phyloP scores from a whole-genome alignment of 768 basidiomycete genomes.

The Ephemerocybe angulata region DNA sequence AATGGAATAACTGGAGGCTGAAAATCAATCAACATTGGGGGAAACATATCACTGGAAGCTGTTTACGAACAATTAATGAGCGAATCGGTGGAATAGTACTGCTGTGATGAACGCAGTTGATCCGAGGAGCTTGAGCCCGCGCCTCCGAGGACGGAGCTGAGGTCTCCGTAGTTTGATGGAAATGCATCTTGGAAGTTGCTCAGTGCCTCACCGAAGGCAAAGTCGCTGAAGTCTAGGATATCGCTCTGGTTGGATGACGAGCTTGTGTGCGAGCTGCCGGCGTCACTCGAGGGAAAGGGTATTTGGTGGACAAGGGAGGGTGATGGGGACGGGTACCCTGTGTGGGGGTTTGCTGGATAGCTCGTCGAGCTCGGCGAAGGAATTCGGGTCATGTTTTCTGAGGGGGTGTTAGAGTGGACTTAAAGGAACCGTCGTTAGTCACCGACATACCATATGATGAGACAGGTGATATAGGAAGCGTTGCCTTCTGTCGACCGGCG shows the following conservation, averaged over 20 bases:
- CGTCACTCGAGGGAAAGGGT: background rate
- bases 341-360: background rate
- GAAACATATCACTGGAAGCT: background rate
- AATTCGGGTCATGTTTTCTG: background rate
- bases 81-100: background rate
- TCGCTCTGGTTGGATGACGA: background rate
- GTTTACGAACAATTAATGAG: conserved; percentile 2
- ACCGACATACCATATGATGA: background rate
- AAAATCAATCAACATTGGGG: conserved; percentile 1
- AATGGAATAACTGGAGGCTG: conserved; percentile 1
- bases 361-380: background rate
- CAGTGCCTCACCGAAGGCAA: background rate
- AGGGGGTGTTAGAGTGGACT: background rate
- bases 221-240: background rate
- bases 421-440: background rate
- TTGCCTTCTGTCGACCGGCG: background rate
- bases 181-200: conserved; percentile 1
- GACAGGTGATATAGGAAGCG: background rate
- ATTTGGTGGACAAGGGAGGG: conserved; percentile 1
- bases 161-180: background rate
- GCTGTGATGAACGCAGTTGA: background rate
- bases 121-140: background rate
- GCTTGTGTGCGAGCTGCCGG: background rate
- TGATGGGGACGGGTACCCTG: background rate
- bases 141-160: background rate